Base-by-base conservation (phyloP, 306 rosid species). In the Biancaea sappan region DNA sequence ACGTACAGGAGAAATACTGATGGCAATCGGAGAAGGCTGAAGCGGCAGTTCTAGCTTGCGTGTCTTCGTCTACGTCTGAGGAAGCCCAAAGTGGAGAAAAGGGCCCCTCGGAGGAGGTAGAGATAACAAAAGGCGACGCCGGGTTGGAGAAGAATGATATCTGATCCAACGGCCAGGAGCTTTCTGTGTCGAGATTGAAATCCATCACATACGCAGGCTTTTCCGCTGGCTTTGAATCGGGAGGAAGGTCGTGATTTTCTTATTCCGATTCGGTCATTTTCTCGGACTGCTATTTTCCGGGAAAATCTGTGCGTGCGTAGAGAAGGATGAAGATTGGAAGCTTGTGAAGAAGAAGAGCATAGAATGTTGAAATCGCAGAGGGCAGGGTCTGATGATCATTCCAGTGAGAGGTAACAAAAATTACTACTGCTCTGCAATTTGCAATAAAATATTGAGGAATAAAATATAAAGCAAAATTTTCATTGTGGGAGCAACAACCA, bases 91-190 rank as follows among this genome's bases (percentile, higher is more conserved):
- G 84, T 77, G 97, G 95, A 61, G 97, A 87, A 7, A 21, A 76
- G 22, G 84, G 90, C 63, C 81, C 92, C 35, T 89, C 94, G 66
- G 89, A 60, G 65, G 81, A 16, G 18, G 87, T 56, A 3, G 85
- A 58, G 76, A 88, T 72, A 19, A 84, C 41, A 53, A 83, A 47
- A 26, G 98, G 94, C n/a, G 98, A 88, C 73, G 77, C 68, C 48
- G 96, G 85, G 6, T 86, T 73, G 4, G 93, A 74, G n/a, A 66
- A 29, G 34, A 93, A 89, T 16, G 86, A 73, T 69, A 84, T 78
- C 82, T 85, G 91, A 83, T 90, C 89, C 74, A 82, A 81, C 4
- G 95, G 88, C 97, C 98, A 94, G 10, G 88, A 73, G 41, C 43
- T 66, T 64, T 86, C 95, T 22, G 87, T 26, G 67, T 91, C 97